Evolutionary conservation across 495 filamentous ascomycete genomes (phyloP), one percentile per base, ranked within the genome.

Genomic region (Hypoxylon fuscum): DNA sequence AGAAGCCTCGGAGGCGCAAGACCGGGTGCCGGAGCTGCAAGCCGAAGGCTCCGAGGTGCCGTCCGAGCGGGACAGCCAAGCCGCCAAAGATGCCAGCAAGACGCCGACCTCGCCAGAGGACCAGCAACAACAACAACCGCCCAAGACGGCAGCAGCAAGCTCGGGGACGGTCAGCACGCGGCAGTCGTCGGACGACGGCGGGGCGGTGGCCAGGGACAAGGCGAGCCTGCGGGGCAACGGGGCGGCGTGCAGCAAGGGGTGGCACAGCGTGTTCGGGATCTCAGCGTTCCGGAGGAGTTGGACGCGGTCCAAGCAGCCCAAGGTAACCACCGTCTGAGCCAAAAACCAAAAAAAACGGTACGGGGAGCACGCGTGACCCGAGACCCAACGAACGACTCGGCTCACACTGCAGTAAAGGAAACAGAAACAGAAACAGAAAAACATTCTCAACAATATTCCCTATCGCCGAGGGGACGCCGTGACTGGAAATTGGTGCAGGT

Each of bases 241-340:
- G n/a, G 37, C 37, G 22, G 37, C 38, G 18, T 40, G 37, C 15
- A 9, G 14, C 25, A 62, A 56, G 22, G 44, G 46, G 5, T 62
- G 59, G 59, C 59, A 62, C 31, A 56, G 41, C 32, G 52, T 62
- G 9, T 32, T 62, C 45, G 59, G 59, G 20, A 56, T 62, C 29
- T 15, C 59, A 0, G 21, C 55, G 31, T 62, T 54, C 2, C 44
- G 50, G 45, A 23, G 34, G 45, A 41, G 34, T 8, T 62, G 59
- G 59, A 50, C 59, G 5, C 31, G 34, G 31, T 53, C 37, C 29
- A 46, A 53, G 14, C 59, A 62, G 52, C 59, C 46, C 22, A 47
- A 53, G 27, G 59, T 47, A 8, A 15, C 17, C n/a, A 40, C 37
- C 14, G 32, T 61, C 44, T 43, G 35, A 42, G 14, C 35, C 17